Conservation (phyloP, 208 protist genomes). For the Trypanosoma theileri region DNA sequence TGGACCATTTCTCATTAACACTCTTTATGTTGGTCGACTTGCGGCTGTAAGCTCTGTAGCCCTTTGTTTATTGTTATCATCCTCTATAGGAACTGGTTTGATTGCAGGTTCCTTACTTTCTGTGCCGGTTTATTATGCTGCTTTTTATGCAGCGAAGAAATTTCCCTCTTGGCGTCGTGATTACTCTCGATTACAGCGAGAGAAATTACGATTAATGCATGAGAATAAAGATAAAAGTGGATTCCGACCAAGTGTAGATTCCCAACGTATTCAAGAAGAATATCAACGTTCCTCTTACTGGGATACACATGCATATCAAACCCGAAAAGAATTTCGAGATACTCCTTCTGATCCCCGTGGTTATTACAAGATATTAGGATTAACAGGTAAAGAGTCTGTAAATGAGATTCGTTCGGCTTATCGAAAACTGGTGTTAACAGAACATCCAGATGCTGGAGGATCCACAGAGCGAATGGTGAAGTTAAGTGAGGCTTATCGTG, state of each 20-base stretch:
- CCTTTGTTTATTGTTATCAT: conserved; percentile 41
- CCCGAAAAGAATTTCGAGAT: not conserved
- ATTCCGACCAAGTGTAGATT: conserved; percentile 49
- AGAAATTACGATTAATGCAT: conserved; percentile 43
- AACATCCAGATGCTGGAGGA: conserved; percentile 88
- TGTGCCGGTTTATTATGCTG: conserved; percentile 61
- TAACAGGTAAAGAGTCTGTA: conserved; percentile 73
- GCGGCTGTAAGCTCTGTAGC: conserved; percentile 34
- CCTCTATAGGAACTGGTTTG: conserved; percentile 68
- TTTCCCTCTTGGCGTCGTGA: conserved; percentile 62
- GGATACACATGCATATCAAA: conserved; percentile 75
- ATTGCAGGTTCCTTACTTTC: conserved; percentile 44
- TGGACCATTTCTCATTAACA: conserved; percentile 80
- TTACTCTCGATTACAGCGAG: conserved; percentile 38
- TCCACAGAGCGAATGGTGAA: conserved; percentile 64
- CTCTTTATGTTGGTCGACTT: conserved; percentile 57
- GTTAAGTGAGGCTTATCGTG: conserved; percentile 95
- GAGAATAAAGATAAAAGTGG: conserved; percentile 37
- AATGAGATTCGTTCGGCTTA: conserved; percentile 91
- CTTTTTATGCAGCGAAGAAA: conserved; percentile 63
- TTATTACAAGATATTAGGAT: conserved; percentile 70
- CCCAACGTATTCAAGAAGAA: conserved; percentile 66
- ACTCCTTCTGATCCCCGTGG: conserved; percentile 49
- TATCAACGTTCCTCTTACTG: conserved; percentile 80
- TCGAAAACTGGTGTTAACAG: conserved; percentile 62